These are phyloP conservation scores for Ajuga reptans DNA, from an alignment of 305 asterid species.

Conservation along the genomic window DNA sequence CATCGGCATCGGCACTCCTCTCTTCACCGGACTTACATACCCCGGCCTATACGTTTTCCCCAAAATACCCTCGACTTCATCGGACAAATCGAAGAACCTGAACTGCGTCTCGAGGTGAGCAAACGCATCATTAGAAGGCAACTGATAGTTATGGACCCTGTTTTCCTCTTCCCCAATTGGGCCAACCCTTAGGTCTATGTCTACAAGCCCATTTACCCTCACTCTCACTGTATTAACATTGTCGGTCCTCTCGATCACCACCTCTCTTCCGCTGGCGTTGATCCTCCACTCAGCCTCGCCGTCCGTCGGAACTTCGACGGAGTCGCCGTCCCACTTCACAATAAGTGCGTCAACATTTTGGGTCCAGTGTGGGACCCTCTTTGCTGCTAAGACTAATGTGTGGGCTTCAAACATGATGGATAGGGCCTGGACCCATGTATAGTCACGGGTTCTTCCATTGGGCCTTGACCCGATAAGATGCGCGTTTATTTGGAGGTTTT, in stretches of 20 bases:
- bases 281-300: slow-evolving; percentile 53
- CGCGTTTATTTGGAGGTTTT: slow-evolving; percentile 58
- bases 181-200: slow-evolving; percentile 38
- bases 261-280: slow-evolving; percentile 29
- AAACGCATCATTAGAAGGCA: slow-evolving; percentile 42
- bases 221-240: slow-evolving; percentile 45
- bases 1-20: slow-evolving; percentile 57
- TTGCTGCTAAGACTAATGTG: slow-evolving; percentile 48
- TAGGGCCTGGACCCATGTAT: slow-evolving; percentile 66
- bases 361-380: slow-evolving; percentile 40
- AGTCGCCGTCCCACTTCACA: slow-evolving; percentile 40
- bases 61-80: slow-evolving; percentile 45
- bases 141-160: slow-evolving; percentile 44
- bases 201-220: slow-evolving; percentile 28
- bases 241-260: slow-evolving; percentile 49
- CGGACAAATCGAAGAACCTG: slow-evolving; percentile 39
- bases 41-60: slow-evolving; percentile 61
- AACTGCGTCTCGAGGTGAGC: slow-evolving; percentile 62
- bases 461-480: slow-evolving; percentile 62
- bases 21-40: slow-evolving; percentile 45
- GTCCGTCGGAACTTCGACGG: slow-evolving; percentile 33
- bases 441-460: slow-evolving; percentile 53
- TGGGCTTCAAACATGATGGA: slow-evolving; percentile 49
- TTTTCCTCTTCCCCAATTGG: slow-evolving; percentile 48
- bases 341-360: slow-evolving; percentile 33